Conservation (phyloP, 163 green algal species). For the Chlamydomonas reinhardtii region DNA sequence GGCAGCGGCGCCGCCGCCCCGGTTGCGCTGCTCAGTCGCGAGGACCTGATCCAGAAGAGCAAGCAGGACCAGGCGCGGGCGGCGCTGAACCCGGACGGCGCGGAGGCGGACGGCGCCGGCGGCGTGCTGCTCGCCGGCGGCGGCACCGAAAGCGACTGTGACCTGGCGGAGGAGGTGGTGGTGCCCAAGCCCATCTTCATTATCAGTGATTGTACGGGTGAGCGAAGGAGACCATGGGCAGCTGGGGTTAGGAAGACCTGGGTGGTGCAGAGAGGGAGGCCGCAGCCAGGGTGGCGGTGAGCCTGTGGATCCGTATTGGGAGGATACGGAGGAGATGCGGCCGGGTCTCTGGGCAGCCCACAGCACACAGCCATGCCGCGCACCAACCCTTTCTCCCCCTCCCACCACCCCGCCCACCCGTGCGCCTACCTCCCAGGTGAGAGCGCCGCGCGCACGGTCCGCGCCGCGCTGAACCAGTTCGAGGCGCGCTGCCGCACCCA, state of each 20-base stretch:
- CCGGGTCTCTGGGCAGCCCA: too few species aligned
- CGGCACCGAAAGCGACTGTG: conserved; percentile 15
- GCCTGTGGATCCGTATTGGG: too few species aligned
- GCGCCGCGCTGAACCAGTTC: conserved; percentile 70
- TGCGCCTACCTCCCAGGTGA: conserved; percentile 60
- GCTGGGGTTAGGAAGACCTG: too few species aligned
- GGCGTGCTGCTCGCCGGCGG: not conserved
- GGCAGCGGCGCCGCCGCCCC: not conserved
- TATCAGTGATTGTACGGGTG: conserved; percentile 65
- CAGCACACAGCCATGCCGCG: too few species aligned
- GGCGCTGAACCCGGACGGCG: too few species aligned
- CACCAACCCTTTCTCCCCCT: too few species aligned
- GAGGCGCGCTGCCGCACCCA: conserved; percentile 59
- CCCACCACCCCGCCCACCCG: too few species aligned
- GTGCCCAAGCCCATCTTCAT: conserved; percentile 68
- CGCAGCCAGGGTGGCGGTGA: too few species aligned
- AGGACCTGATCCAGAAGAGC: conserved; percentile 42
- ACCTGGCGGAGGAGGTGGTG: conserved; percentile 27
- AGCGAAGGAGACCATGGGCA: not conserved
- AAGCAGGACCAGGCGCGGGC: not conserved
- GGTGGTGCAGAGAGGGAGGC: too few species aligned
- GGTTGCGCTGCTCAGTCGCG: conserved; percentile 30
- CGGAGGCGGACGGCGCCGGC: not conserved
- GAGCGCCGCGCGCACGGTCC: conserved; percentile 65
- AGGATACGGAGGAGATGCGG: too few species aligned